Conservation (phyloP, 1,139 yeast genomes). For the Pichia sp. region DNA sequence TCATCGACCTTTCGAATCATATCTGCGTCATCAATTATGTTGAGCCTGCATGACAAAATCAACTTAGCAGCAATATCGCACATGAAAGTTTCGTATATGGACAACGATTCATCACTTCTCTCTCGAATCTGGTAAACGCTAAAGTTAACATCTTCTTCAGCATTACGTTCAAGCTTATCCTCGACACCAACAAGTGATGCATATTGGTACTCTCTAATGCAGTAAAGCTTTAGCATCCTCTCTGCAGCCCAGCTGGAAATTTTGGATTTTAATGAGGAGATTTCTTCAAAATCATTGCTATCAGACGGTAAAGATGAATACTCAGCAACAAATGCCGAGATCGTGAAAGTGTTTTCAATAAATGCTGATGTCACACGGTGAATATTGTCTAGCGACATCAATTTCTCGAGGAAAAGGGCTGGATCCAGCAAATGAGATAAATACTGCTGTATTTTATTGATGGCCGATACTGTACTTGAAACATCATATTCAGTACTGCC, state of each 20-base stretch:
- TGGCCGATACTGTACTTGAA: not conserved
- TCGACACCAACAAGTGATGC: conserved; percentile 30
- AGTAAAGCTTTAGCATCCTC: conserved; percentile 21
- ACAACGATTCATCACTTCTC: conserved; percentile 22
- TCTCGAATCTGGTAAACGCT: conserved; percentile 22
- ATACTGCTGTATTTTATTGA: conserved; percentile 6
- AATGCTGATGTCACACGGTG: conserved; percentile 6
- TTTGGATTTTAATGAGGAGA: not conserved
- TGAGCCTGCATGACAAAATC: conserved; percentile 36
- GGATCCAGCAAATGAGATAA: conserved; percentile 2
- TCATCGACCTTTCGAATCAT: conserved; percentile 17
- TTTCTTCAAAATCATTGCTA: not conserved
- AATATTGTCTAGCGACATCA: conserved; percentile 1
- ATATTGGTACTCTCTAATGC: conserved; percentile 29
- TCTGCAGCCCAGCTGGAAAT: conserved; percentile 7
- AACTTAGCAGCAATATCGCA: conserved; percentile 46
- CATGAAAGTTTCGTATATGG: conserved; percentile 28
- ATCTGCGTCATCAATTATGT: conserved; percentile 28
- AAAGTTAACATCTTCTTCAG: conserved; percentile 52
- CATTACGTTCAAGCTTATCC: conserved; percentile 44
- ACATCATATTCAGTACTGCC: not conserved
- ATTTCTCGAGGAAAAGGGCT: conserved; percentile 2
- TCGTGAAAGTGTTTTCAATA: conserved; percentile 8
- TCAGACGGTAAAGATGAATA: not conserved
- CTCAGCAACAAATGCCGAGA: conserved; percentile 13